Evolutionary conservation across 2,329 filamentous ascomycete species (phyloP).

Genomic region (Didymella segeticola): DNA sequence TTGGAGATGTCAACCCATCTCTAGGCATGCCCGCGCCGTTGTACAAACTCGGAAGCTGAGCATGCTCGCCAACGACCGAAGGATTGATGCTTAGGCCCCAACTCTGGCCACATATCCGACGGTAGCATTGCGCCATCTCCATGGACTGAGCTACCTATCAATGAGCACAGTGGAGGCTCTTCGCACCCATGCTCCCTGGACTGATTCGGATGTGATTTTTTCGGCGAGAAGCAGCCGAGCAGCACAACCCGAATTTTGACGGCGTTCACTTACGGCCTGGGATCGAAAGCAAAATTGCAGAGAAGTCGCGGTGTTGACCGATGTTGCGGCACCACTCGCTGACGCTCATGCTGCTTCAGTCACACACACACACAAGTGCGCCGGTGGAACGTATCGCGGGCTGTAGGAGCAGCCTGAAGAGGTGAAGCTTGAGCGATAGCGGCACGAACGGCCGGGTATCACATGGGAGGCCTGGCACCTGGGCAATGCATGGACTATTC

Average conservation of each 20-base stretch:
- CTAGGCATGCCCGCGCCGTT: constrained; percentile 13
- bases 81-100: constrained; percentile 14
- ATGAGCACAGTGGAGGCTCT: background rate
- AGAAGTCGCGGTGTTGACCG: constrained; percentile 4
- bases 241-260: background rate
- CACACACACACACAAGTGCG: constrained; percentile 15
- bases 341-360: constrained; percentile 17
- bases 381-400: constrained; percentile 14
- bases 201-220: background rate
- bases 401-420: constrained; percentile 9
- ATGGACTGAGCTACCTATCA: background rate
- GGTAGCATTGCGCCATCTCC: constrained; percentile 7
- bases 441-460: constrained; percentile 7
- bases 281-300: constrained; percentile 2
- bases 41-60: constrained; percentile 29
- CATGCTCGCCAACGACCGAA: constrained; percentile 16
- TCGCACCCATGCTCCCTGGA: background rate
- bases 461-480: constrained; percentile 1
- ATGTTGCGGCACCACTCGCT: constrained; percentile 4
- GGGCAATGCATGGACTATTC: background rate
- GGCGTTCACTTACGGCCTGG: background rate
- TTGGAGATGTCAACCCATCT: constrained; percentile 1
- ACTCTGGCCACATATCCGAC: constrained; percentile 2
- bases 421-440: constrained; percentile 15
- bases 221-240: background rate